phyloP scores from a whole-genome alignment of 2,329 filamentous ascomycete species.

The Penicillium janthinellum region DNA sequence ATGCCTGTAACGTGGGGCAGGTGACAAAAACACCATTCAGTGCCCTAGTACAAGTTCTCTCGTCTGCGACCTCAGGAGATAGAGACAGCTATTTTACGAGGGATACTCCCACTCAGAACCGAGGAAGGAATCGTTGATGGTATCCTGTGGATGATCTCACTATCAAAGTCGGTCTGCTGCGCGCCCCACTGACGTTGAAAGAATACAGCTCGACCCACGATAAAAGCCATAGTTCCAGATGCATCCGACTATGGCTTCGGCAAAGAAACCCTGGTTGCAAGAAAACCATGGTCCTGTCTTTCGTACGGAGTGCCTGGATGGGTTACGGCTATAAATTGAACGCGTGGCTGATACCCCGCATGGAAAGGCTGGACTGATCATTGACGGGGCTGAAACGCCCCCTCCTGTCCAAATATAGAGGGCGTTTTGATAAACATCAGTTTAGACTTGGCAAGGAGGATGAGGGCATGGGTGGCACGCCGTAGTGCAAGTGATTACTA shows the following conservation, averaged over 20 bases:
- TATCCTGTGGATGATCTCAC: neutral
- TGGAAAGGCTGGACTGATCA: conserved; percentile 5
- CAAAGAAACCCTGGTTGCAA: neutral
- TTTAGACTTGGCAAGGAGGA: neutral
- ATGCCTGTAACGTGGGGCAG: neutral
- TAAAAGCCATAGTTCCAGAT: neutral
- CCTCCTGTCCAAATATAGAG: conserved; percentile 2
- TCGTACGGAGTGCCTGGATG: neutral
- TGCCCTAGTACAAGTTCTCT: neutral
- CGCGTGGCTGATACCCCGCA: conserved; percentile 4
- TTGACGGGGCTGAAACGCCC: conserved; percentile 6
- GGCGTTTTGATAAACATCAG: neutral
- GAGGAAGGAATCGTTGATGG: neutral
- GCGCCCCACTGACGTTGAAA: neutral
- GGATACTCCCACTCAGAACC: neutral
- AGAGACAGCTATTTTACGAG: neutral
- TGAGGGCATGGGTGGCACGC: neutral
- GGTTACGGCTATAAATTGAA: neutral
- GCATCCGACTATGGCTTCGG: neutral
- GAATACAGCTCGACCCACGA: neutral
- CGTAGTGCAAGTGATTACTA: neutral
- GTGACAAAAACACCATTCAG: too few relatives aligned
- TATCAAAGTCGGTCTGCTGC: neutral
- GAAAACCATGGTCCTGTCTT: neutral
- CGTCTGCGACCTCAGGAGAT: neutral